These are phyloP conservation scores for Backusella macrospora DNA, from an alignment of 192 early-diverging fungal genomes.

Conservation along the genomic window DNA sequence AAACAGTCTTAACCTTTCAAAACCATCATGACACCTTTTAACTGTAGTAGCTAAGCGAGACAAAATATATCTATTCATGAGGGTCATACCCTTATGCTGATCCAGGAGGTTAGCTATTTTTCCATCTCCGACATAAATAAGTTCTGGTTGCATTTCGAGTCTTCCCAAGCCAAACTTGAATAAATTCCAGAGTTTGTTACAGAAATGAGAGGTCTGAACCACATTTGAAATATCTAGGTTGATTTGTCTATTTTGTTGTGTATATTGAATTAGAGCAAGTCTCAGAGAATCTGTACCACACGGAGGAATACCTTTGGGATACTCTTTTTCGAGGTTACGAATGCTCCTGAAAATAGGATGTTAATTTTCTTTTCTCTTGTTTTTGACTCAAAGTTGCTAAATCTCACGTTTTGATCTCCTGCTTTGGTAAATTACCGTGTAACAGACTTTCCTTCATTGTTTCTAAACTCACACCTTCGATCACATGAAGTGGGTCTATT, in stretches of 20 bases:
- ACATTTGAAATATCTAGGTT: conserved; percentile 91
- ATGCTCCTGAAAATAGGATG: conserved; percentile 32
- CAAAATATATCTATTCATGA: conserved; percentile 86
- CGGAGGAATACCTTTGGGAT: conserved; percentile 85
- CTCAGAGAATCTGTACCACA: conserved; percentile 91
- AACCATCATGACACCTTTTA: conserved; percentile 61
- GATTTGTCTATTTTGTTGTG: conserved; percentile 80
- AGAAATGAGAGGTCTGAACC: conserved; percentile 84
- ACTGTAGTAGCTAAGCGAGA: conserved; percentile 79
- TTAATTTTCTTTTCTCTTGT: not conserved
- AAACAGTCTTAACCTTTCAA: conserved; percentile 74
- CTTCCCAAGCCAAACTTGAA: conserved; percentile 71
- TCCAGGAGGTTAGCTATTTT: not conserved
- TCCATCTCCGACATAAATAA: conserved; percentile 19
- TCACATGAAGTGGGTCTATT: conserved; percentile 83
- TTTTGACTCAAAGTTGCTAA: conserved; percentile 47
- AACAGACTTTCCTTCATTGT: conserved; percentile 70
- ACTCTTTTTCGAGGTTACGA: conserved; percentile 64
- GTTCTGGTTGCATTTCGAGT: conserved; percentile 55
- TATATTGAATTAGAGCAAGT: conserved; percentile 69
- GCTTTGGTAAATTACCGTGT: conserved; percentile 70
- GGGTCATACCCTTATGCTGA: conserved; percentile 40
- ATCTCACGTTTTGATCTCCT: conserved; percentile 71
- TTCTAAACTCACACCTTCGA: conserved; percentile 74
- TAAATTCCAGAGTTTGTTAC: conserved; percentile 97